Evolutionary conservation across 768 basidiomycete species (phyloP), one percentile per base, ranked within the genome.

Genomic region (Lanmaoa pseudosensibilis): DNA sequence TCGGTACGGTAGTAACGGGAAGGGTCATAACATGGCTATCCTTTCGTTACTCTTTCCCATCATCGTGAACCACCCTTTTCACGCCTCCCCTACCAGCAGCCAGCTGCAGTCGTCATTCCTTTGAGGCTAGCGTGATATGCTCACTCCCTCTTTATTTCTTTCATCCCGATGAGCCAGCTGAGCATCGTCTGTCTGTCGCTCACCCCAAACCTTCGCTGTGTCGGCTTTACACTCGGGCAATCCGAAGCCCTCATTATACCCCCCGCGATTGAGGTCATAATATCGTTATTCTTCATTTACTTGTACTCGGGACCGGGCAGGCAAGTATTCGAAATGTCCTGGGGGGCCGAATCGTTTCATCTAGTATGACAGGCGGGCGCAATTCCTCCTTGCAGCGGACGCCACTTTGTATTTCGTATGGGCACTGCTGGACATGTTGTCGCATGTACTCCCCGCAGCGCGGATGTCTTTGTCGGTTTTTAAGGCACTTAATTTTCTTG

Each of bases 171-270:
- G 65, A 61, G 41, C 57, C 75, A 73, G 71, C 80, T 80, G 80
- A 77, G 71, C 74, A 77, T 79, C 56, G 38, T 83, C 65, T 92
- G 90, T 72, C 75, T 92, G 58, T 91, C 90, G 32, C 74, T 82
- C 37, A 82, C 85, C 55, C 73, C 86, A 39, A 87, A 83, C 59
- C 81, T 92, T 59, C 90, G 90, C 57, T 92, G 90, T 68, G 70
- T 80, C 58, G 76, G 78, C 43, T 77, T 87, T 55, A 74, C 77
- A 50, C 64, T 56, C 46, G 61, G 74, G 25, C 72, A 90, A 71
- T 77, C 75, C 52, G 69, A 73, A 36, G 62, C 80, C 39, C 71
- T 90, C 52, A 70, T 89, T 59, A 78, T 90, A 57, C 88, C 88
- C 32, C 78, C 85, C 18, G 81, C 72, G 39, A 66, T 90, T 50